Evolutionary conservation across 805 yeast genomes (phyloP).

Genomic region (Saccharomycopsis microspora): DNA sequence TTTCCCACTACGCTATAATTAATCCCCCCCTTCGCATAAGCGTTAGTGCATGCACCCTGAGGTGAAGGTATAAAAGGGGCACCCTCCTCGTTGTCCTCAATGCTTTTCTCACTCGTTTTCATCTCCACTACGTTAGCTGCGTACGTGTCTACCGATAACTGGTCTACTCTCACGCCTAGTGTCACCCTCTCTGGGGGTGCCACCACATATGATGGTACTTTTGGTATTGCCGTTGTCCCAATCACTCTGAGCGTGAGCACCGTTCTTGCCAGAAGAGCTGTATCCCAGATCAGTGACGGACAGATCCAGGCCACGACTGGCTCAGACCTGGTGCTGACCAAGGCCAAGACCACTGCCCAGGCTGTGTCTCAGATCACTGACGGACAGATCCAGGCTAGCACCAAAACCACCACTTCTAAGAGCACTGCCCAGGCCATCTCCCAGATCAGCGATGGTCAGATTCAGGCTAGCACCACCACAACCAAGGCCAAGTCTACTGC

Average conservation of each 20-base stretch:
- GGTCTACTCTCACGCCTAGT: constrained; percentile 33
- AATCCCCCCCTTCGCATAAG: background rate
- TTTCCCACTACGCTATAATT: background rate
- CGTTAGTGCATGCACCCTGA: background rate
- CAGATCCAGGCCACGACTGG: constrained; percentile 28
- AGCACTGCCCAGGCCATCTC: constrained; percentile 20
- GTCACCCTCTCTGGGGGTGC: constrained; percentile 28
- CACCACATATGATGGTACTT: constrained; percentile 26
- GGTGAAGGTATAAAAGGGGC: background rate
- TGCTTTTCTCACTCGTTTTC: constrained; percentile 25
- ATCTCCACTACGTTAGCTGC: constrained; percentile 46
- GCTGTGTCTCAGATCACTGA: constrained; percentile 43
- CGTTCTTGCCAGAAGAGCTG: constrained; percentile 17
- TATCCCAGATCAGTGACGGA: constrained; percentile 39
- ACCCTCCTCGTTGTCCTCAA: background rate
- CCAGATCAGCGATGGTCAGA: constrained; percentile 37
- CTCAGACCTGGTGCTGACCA: constrained; percentile 8
- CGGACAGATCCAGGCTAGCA: constrained; percentile 46
- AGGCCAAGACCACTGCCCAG: constrained; percentile 18
- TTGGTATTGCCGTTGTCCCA: constrained; percentile 34
- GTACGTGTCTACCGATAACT: constrained; percentile 30
- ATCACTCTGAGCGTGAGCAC: constrained; percentile 22
- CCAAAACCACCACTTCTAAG: constrained; percentile 23
- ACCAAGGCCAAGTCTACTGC: constrained; percentile 18
- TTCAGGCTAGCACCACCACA: constrained; percentile 19